Percentiles rank a stretch among this genome's conserved stretches.
phyloP scores from a whole-genome alignment of 2,329 filamentous ascomycete genomes.

The Pyrenochaeta sp. region DNA sequence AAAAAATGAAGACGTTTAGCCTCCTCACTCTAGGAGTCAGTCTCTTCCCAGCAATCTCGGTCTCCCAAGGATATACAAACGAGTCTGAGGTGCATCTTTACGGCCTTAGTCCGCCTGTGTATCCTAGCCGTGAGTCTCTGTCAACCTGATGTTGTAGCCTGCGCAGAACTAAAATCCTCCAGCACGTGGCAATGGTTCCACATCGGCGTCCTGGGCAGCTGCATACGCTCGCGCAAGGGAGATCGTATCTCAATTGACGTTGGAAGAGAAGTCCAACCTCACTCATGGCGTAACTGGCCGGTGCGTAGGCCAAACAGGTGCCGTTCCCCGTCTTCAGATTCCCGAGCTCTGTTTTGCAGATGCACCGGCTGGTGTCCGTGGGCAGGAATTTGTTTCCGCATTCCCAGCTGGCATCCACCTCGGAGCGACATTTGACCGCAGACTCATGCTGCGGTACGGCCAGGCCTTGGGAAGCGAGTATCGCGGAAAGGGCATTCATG shows the following conservation, averaged over 20 bases:
- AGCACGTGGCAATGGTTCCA: no score
- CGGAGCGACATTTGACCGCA: constrained; percentile 76
- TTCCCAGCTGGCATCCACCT: constrained; percentile 48
- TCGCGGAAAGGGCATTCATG: constrained; percentile 74
- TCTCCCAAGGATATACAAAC: constrained; percentile 33
- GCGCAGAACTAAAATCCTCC: no score
- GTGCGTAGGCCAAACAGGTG: constrained; percentile 49
- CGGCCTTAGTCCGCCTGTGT: constrained; percentile 39
- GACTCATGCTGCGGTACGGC: constrained; percentile 72
- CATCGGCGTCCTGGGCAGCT: constrained; percentile 24
- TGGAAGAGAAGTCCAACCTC: constrained; percentile 55
- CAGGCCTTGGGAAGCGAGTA: constrained; percentile 75
- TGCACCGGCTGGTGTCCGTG: constrained; percentile 43
- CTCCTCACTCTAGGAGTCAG: neutral
- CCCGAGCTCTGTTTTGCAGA: constrained; percentile 52
- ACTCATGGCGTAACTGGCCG: constrained; percentile 44
- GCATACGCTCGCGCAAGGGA: constrained; percentile 48
- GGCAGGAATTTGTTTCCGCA: constrained; percentile 41
- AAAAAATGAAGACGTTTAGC: no score
- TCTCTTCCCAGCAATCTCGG: constrained; percentile 12
- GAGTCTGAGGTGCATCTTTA: constrained; percentile 40
- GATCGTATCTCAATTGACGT: constrained; percentile 51
- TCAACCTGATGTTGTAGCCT: constrained; percentile 1
- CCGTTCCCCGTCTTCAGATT: constrained; percentile 47
- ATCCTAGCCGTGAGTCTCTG: constrained; percentile 39